Base-by-base conservation (phyloP, 345 rosid genomes). In the Eucalyptus rudis region DNA sequence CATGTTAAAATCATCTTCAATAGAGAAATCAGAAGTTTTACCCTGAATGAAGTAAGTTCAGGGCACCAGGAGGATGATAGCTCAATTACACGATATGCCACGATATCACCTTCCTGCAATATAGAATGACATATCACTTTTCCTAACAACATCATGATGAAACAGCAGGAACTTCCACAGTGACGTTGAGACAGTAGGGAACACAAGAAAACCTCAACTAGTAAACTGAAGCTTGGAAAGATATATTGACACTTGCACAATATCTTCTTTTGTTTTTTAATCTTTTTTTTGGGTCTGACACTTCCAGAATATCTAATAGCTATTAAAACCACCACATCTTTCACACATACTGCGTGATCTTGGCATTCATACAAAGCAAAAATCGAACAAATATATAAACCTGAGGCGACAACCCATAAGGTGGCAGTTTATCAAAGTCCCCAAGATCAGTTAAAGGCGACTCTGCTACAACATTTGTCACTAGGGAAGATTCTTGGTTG, bases 51-150 rank as follows among this genome's bases (percentile, higher is more conserved):
- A 51, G 99, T 93, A 87, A 94, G 90, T 92, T 97, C 99, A 14
- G 99, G 99, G 54, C 97, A 96, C 99, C 99, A 97, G 88, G 96
- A 95, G 31, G 96, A 93, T 86, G 99, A 93, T 62, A 98, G 93
- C 94, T 98, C 98, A 91, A 98, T 92, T 64, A 97, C 88, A 51
- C 96, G 96, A 92, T 98, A 98, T 43, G 99, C 99, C 84, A 98
- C 93, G 47, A 96, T 91, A 91, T 97, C 98, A 44, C 97, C 99
- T 92, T 91, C 96, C 99, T 98, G 96, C 93, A 94, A 90, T 85
- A 76, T 76, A 76, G 47, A 76, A 76, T 76, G 83, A 20, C 83
- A 76, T 33, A 71, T 76, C 27, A 76, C 47, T 24, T 76, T 71
- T 76, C 47, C 83, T 36, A 20, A 76, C 81, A 19, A 19, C 83